A percentile compares a stretch with the other conserved stretches of the same genome.
These are phyloP conservation scores for Paramecium sonneborni DNA, from an alignment of 73 alveolate species.

Conservation along the genomic window DNA sequence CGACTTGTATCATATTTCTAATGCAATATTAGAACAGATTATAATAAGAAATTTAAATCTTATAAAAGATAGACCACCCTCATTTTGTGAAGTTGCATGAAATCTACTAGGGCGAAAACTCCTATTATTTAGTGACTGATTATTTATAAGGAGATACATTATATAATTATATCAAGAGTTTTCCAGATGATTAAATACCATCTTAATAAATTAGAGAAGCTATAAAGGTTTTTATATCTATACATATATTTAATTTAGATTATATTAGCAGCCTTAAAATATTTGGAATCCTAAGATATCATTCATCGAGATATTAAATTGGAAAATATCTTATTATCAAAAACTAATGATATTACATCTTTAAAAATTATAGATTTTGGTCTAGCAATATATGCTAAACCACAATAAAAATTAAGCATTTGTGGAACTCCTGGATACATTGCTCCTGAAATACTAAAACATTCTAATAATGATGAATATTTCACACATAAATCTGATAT, in stretches of 20 bases:
- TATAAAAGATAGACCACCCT: neutral
- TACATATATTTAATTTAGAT: neutral
- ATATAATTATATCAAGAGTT: slow-evolving; percentile 4
- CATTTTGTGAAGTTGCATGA: slow-evolving; percentile 20
- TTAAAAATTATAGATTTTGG: slow-evolving; percentile 81
- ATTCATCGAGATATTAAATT: slow-evolving; percentile 71
- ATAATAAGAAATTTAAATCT: neutral
- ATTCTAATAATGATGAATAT: neutral
- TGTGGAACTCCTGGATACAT: slow-evolving; percentile 77
- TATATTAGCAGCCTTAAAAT: slow-evolving; percentile 54
- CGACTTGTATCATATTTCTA: neutral
- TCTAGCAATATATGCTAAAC: slow-evolving; percentile 61
- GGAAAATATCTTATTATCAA: slow-evolving; percentile 64
- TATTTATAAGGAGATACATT: slow-evolving; percentile 31
- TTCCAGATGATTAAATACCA: slow-evolving; percentile 35
- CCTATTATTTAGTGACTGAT: slow-evolving; percentile 41
- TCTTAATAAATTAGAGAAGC: neutral
- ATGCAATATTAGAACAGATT: slow-evolving; percentile 1
- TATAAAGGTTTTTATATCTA: neutral
- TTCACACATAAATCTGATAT: slow-evolving; percentile 4
- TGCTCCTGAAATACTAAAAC: slow-evolving; percentile 69
- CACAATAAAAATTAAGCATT: neutral
- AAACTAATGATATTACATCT: slow-evolving; percentile 37
- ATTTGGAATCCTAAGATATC: slow-evolving; percentile 52
- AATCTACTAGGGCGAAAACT: slow-evolving; percentile 47